A percentile compares a stretch with the other conserved stretches of the same genome.
Conservation (phyloP, 176 grass and related monocot genomes). For the Microstegium vimineum region DNA sequence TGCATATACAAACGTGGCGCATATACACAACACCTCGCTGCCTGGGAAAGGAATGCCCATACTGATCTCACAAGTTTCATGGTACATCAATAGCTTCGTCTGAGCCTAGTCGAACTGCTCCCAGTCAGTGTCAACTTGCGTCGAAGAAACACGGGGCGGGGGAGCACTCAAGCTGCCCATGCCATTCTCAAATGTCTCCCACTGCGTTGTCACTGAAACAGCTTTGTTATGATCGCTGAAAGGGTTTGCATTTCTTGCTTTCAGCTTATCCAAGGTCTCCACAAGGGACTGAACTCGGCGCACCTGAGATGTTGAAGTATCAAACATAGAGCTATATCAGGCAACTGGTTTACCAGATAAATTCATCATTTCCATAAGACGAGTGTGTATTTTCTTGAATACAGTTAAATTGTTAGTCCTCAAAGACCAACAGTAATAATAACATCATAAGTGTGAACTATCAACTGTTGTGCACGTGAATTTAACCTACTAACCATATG, state of each 20-base stretch:
- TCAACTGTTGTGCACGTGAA: neutral
- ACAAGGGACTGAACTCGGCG: conserved; percentile 52
- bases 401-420: neutral
- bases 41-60: conserved; percentile 1
- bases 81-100: neutral
- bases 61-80: conserved; percentile 20
- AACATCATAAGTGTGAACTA: neutral
- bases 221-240: conserved; percentile 37
- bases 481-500: neutral
- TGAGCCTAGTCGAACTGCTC: conserved; percentile 59
- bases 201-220: conserved; percentile 62
- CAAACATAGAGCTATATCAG: neutral
- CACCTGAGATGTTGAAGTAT: conserved; percentile 47
- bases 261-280: conserved; percentile 62
- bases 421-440: neutral
- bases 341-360: neutral
- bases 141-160: conserved; percentile 42
- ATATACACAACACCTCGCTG: conserved; percentile 31
- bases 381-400: neutral
- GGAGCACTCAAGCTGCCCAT: conserved; percentile 69
- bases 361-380: neutral
- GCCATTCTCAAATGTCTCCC: conserved; percentile 62
- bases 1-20: conserved; percentile 36
- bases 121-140: conserved; percentile 45
- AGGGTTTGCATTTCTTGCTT: conserved; percentile 63